phyloP scores from a whole-genome alignment of 2,329 filamentous ascomycete species.

The Ilyonectria robusta region DNA sequence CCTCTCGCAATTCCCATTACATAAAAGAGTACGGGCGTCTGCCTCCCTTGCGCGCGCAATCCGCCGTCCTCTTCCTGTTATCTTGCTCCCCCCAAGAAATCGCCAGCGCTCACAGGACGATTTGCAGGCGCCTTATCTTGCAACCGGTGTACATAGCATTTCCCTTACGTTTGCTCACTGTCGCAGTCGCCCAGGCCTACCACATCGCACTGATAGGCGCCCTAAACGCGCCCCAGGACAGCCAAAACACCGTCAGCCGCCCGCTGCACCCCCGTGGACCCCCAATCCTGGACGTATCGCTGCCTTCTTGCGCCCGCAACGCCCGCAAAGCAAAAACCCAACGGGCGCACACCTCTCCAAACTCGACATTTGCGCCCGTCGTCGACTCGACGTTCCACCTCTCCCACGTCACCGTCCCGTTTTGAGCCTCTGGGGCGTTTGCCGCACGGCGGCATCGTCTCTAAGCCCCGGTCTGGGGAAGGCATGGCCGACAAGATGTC shows the following conservation, averaged over 20 bases:
- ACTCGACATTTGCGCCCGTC: slow-evolving; percentile 49
- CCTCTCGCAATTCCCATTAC: slow-evolving; percentile 56
- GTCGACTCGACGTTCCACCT: slow-evolving; percentile 48
- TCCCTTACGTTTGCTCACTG: slow-evolving; percentile 47
- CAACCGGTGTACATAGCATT: slow-evolving; percentile 40
- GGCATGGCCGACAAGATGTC: slow-evolving; percentile 79
- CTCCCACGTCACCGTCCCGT: slow-evolving; percentile 53
- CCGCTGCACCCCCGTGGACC: slow-evolving; percentile 47
- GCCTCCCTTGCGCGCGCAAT: slow-evolving; percentile 44
- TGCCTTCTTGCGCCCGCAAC: slow-evolving; percentile 54
- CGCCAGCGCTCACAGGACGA: slow-evolving; percentile 41
- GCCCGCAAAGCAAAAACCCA: slow-evolving; percentile 54
- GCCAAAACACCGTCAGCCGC: slow-evolving; percentile 31
- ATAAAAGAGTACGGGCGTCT: slow-evolving; percentile 55
- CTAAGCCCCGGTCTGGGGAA: slow-evolving; percentile 51
- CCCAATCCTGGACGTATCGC: slow-evolving; percentile 47
- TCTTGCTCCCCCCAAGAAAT: slow-evolving; percentile 49
- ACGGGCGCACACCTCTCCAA: slow-evolving; percentile 52
- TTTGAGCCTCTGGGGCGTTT: slow-evolving; percentile 55
- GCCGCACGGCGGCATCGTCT: slow-evolving; percentile 56
- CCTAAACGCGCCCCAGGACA: slow-evolving; percentile 44
- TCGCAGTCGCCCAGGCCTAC: slow-evolving; percentile 41
- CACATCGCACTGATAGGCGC: slow-evolving; percentile 48
- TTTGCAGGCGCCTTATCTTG: slow-evolving; percentile 52
- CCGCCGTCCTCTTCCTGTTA: slow-evolving; percentile 46